Conservation (phyloP, 805 yeast genomes). For the Kurtzmaniella fragi region DNA sequence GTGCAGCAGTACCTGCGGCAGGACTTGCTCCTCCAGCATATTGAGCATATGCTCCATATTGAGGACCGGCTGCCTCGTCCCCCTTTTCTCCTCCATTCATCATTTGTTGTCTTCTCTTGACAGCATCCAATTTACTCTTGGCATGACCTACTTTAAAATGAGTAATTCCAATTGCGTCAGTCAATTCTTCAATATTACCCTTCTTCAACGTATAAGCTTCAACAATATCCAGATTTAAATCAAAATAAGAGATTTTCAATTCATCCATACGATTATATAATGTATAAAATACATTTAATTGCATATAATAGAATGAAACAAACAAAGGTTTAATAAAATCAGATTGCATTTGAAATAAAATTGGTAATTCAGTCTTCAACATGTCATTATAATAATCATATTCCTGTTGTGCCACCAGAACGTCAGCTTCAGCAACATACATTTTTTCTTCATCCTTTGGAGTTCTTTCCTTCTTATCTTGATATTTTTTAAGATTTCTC, state of each 20-base stretch:
- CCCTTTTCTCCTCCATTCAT: slow-evolving; percentile 23
- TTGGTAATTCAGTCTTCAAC: slow-evolving; percentile 86
- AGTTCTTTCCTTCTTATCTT: slow-evolving; percentile 76
- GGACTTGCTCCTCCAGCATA: slow-evolving; percentile 8
- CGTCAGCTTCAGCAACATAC: slow-evolving; percentile 85
- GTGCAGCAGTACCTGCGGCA: slow-evolving; percentile 21
- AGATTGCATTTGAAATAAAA: slow-evolving; percentile 80
- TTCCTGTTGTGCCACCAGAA: slow-evolving; percentile 89
- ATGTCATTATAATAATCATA: slow-evolving; percentile 93
- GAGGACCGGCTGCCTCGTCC: slow-evolving; percentile 11
- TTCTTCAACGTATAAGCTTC: slow-evolving; percentile 77
- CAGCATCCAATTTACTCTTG: slow-evolving; percentile 74
- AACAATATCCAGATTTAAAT: slow-evolving; percentile 74
- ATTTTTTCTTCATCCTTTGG: slow-evolving; percentile 88
- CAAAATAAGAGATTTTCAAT: slow-evolving; percentile 95
- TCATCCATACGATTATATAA: slow-evolving; percentile 88
- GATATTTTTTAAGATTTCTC: slow-evolving; percentile 63
- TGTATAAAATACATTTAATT: slow-evolving; percentile 92
- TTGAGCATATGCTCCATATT: slow-evolving; percentile 3
- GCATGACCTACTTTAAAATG: slow-evolving; percentile 90
- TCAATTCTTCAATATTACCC: slow-evolving; percentile 84
- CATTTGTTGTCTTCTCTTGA: slow-evolving; percentile 66
- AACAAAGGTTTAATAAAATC: slow-evolving; percentile 91
- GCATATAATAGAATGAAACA: slow-evolving; percentile 95
- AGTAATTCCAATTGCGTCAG: slow-evolving; percentile 86